Evolutionary conservation across 805 yeast species (phyloP).

Genomic region (Candida maesae): DNA sequence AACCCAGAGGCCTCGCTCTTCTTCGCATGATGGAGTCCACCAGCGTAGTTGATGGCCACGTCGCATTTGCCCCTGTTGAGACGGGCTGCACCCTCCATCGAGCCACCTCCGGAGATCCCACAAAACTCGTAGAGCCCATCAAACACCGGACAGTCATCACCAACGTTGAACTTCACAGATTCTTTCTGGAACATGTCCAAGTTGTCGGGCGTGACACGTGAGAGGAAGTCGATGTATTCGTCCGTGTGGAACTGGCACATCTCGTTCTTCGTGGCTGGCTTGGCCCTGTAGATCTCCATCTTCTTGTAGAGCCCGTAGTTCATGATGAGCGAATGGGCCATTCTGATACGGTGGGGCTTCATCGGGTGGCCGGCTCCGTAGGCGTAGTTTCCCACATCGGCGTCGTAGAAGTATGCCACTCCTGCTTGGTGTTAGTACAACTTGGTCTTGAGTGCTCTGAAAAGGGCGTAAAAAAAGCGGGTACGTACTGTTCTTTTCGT

Average conservation of each 20-base stretch:
- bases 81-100: slow-evolving; percentile 86
- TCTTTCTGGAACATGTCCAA: slow-evolving; percentile 83
- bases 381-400: slow-evolving; percentile 97
- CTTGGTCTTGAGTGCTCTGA: background rate
- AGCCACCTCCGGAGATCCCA: slow-evolving; percentile 82
- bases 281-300: slow-evolving; percentile 91
- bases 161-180: slow-evolving; percentile 89
- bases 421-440: slow-evolving; percentile 20
- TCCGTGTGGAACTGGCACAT: slow-evolving; percentile 98
- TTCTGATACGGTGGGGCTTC: slow-evolving; percentile 98
- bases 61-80: slow-evolving; percentile 80
- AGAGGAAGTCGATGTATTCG: slow-evolving; percentile 90
- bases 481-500: slow-evolving; percentile 45
- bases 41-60: slow-evolving; percentile 90
- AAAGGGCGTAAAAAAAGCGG: background rate
- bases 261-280: slow-evolving; percentile 96
- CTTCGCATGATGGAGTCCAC: slow-evolving; percentile 92
- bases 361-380: slow-evolving; percentile 98
- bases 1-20: slow-evolving; percentile 88
- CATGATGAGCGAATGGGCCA: slow-evolving; percentile 97
- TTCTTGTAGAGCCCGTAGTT: slow-evolving; percentile 94
- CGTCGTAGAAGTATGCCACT: slow-evolving; percentile 62
- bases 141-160: slow-evolving; percentile 89
- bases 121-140: slow-evolving; percentile 76
- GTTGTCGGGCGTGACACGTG: slow-evolving; percentile 90